These are phyloP conservation scores for Penicillium roqueforti DNA, from an alignment of 495 filamentous ascomycete species.

Conservation along the genomic window DNA sequence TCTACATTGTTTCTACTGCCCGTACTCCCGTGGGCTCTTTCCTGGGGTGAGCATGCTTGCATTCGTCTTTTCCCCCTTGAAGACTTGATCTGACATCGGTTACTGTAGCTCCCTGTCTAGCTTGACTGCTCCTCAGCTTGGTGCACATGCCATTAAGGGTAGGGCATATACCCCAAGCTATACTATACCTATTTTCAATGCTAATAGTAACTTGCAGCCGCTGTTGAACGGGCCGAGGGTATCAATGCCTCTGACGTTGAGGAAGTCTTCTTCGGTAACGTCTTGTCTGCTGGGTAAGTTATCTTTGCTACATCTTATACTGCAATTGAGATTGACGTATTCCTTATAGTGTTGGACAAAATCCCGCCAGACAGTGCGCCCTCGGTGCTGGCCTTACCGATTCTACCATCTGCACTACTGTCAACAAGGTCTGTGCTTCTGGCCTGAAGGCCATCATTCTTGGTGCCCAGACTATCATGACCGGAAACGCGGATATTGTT, in stretches of 20 bases:
- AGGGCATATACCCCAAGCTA: slow-evolving; percentile 15
- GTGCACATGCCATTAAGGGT: slow-evolving; percentile 91
- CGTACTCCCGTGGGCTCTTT: slow-evolving; percentile 92
- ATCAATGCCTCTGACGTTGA: slow-evolving; percentile 83
- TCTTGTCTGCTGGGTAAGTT: slow-evolving; percentile 86
- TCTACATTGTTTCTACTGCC: slow-evolving; percentile 91
- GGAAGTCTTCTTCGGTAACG: slow-evolving; percentile 97
- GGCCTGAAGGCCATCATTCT: slow-evolving; percentile 90
- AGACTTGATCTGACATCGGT: slow-evolving; percentile 8
- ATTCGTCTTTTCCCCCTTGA: slow-evolving; percentile 16
- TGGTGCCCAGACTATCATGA: slow-evolving; percentile 93
- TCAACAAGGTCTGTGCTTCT: slow-evolving; percentile 99
- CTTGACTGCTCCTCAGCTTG: slow-evolving; percentile 79
- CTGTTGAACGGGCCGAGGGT: slow-evolving; percentile 76
- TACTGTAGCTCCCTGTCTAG: slow-evolving; percentile 71
- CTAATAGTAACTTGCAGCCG: slow-evolving; percentile 51
- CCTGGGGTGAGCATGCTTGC: slow-evolving; percentile 61
- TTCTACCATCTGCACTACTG: slow-evolving; percentile 77
- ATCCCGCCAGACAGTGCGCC: slow-evolving; percentile 91
- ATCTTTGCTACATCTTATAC: neutral
- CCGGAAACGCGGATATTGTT: slow-evolving; percentile 82
- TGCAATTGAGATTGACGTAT: slow-evolving; percentile 8
- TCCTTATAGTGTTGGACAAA: slow-evolving; percentile 77
- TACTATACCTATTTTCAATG: neutral
- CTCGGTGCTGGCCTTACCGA: slow-evolving; percentile 78